Base-by-base conservation (phyloP, 441 rosid species). In the Populus hybrid region DNA sequence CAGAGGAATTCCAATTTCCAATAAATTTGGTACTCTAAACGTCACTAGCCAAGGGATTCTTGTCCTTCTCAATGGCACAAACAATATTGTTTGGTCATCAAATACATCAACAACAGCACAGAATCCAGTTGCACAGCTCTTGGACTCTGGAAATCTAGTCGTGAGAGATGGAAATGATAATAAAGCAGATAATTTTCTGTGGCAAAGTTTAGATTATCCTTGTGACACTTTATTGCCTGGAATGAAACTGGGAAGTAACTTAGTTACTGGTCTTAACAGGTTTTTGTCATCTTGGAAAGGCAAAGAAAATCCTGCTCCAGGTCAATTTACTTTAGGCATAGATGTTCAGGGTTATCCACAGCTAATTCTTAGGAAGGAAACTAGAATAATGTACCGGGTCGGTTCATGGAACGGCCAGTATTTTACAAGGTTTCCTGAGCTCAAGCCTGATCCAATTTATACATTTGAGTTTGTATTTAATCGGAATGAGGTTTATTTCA, bases 141-240 rank as follows among this genome's bases (percentile, higher is more conserved):
- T 18, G 0, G 38, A 86, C 79, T 61, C 86, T 0, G 98, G 97
- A 16, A 92, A 90, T 85, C 76, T 95, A 0, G 75, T 83, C 1
- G 81, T 93, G 69, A 66, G 78, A 30, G 84, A 50, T 28, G 77
- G 70, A 50, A 21, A 57, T 73, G 73, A 69, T 28, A 54, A 20
- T 2, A 83, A 81, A 59, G 12, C 76, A 6, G 79, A 67, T 20
- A 81, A 69, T 21, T 35, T 67, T 59, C 23, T 87, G 10, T 93
- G 93, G 72, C 72, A 69, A 92, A 91, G 98, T 84, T 90, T 93
- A 76, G 70, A 89, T 5, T 42, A 89, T 68, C 95, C 99, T 10
- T 85, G 90, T 0, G 91, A 93, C 32, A 87, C 95, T 0, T 82
- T 75, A 26, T 76, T 95, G 2, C 90, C 97, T 0, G 85, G 84